These are phyloP conservation scores for Monosporascus sp. DNA, from an alignment of 2,329 filamentous ascomycete genomes.

Conservation along the genomic window DNA sequence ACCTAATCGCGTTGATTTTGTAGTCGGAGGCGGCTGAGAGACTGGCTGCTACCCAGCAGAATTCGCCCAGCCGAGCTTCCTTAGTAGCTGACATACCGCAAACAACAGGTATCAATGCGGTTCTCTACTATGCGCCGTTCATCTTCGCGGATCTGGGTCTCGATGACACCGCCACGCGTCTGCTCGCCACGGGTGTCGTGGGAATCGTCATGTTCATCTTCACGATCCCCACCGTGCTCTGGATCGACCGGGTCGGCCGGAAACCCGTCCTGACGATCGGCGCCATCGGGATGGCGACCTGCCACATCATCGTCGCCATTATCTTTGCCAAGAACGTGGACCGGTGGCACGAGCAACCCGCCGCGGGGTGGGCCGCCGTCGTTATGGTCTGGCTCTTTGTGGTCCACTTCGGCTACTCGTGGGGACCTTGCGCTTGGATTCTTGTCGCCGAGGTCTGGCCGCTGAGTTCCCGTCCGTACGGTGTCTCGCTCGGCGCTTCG, in stretches of 20 bases:
- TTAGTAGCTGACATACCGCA: neutral
- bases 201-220: constrained; percentile 65
- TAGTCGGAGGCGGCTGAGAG: too few relatives aligned
- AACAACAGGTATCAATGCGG: constrained; percentile 42
- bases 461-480: constrained; percentile 62
- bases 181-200: constrained; percentile 66
- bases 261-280: constrained; percentile 59
- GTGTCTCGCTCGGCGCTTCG: constrained; percentile 62
- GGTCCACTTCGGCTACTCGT: constrained; percentile 68
- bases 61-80: too few relatives aligned
- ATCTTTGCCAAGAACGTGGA: constrained; percentile 61
- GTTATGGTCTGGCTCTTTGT: constrained; percentile 71
- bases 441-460: constrained; percentile 72
- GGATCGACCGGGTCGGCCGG: constrained; percentile 58
- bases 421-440: constrained; percentile 72
- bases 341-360: constrained; percentile 49
- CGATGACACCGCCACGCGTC: constrained; percentile 40
- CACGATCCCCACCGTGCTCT: constrained; percentile 62
- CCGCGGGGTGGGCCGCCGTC: constrained; percentile 64
- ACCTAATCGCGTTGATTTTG: too few relatives aligned
- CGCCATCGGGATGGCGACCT: constrained; percentile 64
- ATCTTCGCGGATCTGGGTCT: constrained; percentile 66
- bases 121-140: constrained; percentile 64
- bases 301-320: constrained; percentile 66
- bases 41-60: too few relatives aligned